Percentiles rank a stretch among this genome's conserved stretches.
Conservation (phyloP, 306 rosid species). For the Quercus parvula region DNA sequence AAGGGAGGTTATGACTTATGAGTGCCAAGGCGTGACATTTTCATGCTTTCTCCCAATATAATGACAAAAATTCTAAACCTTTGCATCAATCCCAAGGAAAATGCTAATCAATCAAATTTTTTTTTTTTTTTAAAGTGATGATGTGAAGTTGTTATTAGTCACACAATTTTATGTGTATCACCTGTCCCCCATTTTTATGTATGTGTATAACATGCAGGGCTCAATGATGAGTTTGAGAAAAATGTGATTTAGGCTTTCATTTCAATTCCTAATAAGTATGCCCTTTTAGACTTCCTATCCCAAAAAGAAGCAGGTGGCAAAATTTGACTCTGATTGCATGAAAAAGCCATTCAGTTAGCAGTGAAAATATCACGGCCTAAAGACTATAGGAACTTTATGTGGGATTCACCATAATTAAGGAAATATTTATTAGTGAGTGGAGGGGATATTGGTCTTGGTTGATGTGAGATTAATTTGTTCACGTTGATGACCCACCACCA, state of each 20-base stretch:
- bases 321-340: not conserved
- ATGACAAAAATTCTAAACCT: not conserved
- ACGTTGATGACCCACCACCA: not conserved
- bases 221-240: no score
- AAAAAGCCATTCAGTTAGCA: not conserved
- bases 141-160: no score
- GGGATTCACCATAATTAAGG: not conserved
- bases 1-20: not conserved
- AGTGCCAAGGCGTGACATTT: not conserved
- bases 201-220: no score
- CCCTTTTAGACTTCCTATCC: not conserved
- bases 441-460: not conserved
- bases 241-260: no score
- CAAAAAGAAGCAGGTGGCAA: not conserved
- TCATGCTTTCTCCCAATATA: not conserved
- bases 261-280: no score
- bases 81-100: not conserved
- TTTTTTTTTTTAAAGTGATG: no score
- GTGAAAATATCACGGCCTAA: slow-evolving; percentile 3
- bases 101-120: not conserved
- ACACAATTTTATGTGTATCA: no score
- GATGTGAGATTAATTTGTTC: not conserved
- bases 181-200: no score
- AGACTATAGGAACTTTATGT: not conserved
- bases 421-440: not conserved